phyloP scores from a whole-genome alignment of 1,284 basidiomycete genomes.

The Cryptococcus hybrid region DNA sequence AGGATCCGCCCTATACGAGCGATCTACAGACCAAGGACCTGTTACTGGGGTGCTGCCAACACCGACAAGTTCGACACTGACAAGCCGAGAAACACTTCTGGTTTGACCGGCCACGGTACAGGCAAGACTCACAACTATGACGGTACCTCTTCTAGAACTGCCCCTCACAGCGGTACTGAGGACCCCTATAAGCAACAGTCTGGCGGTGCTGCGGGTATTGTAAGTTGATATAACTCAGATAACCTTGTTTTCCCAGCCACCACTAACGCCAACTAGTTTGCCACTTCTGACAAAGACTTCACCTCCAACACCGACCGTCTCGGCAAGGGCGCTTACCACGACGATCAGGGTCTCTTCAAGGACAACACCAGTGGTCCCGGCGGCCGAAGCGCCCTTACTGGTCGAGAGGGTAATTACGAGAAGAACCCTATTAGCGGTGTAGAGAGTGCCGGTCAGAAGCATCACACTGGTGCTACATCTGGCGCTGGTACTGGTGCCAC shows the following conservation, averaged over 20 bases:
- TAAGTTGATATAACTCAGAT: not conserved
- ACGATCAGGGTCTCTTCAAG: conserved; percentile 24
- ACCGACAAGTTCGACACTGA: conserved; percentile 36
- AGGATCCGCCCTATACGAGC: conserved; percentile 18
- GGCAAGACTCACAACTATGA: conserved; percentile 5
- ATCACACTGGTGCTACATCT: conserved; percentile 1
- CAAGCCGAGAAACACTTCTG: conserved; percentile 4
- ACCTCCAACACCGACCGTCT: conserved; percentile 19
- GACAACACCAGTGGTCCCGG: conserved; percentile 31
- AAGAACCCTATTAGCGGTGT: conserved; percentile 32
- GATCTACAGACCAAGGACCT: conserved; percentile 19
- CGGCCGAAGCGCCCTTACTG: conserved; percentile 35
- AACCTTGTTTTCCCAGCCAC: not conserved
- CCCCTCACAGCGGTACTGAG: not conserved
- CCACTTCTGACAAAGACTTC: conserved; percentile 35
- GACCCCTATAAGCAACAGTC: conserved; percentile 3
- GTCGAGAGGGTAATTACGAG: conserved; percentile 29
- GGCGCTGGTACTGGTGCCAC: conserved; percentile 5
- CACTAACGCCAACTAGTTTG: conserved; percentile 18
- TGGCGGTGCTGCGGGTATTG: conserved; percentile 3
- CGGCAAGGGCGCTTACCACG: conserved; percentile 22
- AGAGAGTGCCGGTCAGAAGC: not conserved
- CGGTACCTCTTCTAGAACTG: not conserved
- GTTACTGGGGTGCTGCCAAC: conserved; percentile 30
- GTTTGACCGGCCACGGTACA: not conserved